A percentile compares a stretch with the other conserved stretches of the same genome.
These are phyloP conservation scores for Cladophialophora yegresii DNA, from an alignment of 2,329 filamentous ascomycete species.

Conservation along the genomic window DNA sequence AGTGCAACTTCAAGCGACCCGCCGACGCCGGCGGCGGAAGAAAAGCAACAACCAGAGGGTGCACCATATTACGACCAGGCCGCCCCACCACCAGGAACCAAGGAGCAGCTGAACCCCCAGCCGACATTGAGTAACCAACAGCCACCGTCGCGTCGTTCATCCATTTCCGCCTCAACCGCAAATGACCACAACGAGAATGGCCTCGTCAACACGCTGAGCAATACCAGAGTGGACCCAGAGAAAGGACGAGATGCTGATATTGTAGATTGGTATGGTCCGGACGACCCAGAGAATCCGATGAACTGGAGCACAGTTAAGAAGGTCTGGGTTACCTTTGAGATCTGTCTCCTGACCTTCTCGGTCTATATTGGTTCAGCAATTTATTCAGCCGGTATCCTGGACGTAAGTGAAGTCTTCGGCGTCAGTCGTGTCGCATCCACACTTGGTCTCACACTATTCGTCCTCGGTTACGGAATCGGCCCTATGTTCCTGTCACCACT, in stretches of 20 bases:
- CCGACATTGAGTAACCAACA: background rate
- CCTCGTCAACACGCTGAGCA: constrained; percentile 17
- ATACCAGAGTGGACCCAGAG: constrained; percentile 40
- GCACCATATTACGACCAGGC: constrained; percentile 2
- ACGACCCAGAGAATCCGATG: constrained; percentile 46
- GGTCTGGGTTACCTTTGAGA: constrained; percentile 49
- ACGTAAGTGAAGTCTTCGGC: constrained; percentile 49
- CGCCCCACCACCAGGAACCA: background rate
- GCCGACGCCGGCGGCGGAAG: constrained; percentile 1
- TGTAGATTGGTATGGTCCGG: constrained; percentile 51
- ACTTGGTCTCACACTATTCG: constrained; percentile 55
- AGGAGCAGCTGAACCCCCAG: constrained; percentile 5
- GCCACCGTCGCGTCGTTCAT: constrained; percentile 1
- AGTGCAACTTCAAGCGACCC: constrained; percentile 3
- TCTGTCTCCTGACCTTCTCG: constrained; percentile 54
- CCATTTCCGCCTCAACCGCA: constrained; percentile 10
- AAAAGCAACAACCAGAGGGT: background rate
- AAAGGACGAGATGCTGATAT: constrained; percentile 55
- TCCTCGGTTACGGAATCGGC: constrained; percentile 51
- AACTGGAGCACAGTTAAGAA: constrained; percentile 53
- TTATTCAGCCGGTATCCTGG: constrained; percentile 50
- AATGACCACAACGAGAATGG: constrained; percentile 20
- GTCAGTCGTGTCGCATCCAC: constrained; percentile 51
- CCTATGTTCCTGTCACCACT: constrained; percentile 51
- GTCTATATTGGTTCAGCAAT: constrained; percentile 58